Base-by-base conservation (phyloP, 345 rosid genomes). In the Carallia pectinifolia region DNA sequence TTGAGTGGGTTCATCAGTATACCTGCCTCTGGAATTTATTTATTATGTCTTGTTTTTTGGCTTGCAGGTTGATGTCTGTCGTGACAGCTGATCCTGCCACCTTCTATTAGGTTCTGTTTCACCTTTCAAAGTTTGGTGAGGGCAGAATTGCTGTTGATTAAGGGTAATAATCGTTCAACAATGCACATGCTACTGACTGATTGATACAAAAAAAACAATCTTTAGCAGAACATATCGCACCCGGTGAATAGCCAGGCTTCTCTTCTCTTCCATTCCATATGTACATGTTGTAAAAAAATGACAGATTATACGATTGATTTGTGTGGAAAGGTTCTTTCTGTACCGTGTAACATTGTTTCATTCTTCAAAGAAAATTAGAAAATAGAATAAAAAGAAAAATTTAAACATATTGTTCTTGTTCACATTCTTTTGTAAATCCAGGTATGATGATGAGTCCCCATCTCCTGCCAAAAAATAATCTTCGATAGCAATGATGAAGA, bases 221-320 rank as follows among this genome's bases (percentile, higher is more conserved):
- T 50, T 23, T 75, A 77, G 76, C 69, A 56, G 59, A 66, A 67
- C 27, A 33, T 68, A 58, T 37, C 40, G 65, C 69, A 61, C 63
- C 78, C 39, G 15, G 73, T 76, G 70, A 56, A 40, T 66, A 52
- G 74, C 69, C 73, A 75, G 82, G 83, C 75, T 73, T 59, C 78
- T 53, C 78, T 53, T 13, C 72, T 61, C 78, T 76, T 75, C 71
- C 81, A 75, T 74, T 81, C 80, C 76, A 66, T 78, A 53, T 91
- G 94, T 89, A 88, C 79, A 83, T 72, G 72, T 68, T 93, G 95
- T 93, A 94, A 86, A 44, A 44, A 44, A 44, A 93, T 82, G 71
- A 82, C 76, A 73, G 77, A 70, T 71, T 73, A 60, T 74, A 74
- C 78, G 66, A 74, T 76, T 77, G 63, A 83, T 87, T 82, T 81